Evolutionary conservation across 441 rosid species (phyloP).

Genomic region (Euphorbia corollata): DNA sequence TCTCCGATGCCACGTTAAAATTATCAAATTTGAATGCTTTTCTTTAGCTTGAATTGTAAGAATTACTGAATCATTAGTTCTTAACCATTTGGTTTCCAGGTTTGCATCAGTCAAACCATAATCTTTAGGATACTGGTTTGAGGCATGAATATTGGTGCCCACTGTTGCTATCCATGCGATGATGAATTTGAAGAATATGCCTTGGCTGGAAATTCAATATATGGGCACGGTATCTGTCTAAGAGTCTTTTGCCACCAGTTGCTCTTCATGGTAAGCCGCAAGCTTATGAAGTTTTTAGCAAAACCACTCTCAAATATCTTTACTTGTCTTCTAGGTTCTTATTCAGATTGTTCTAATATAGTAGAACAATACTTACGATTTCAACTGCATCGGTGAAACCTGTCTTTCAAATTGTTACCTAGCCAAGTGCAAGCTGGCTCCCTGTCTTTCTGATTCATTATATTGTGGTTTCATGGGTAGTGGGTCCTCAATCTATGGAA

Average conservation of each 20-base stretch:
- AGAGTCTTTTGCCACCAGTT: constrained; percentile 47
- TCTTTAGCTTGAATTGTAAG: not conserved
- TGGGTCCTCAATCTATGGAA: not conserved
- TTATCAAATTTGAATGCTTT: not conserved
- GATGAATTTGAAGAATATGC: constrained; percentile 47
- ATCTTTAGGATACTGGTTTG: constrained; percentile 10
- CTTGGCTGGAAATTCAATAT: constrained; percentile 36
- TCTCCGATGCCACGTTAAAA: not conserved
- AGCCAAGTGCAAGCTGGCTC: not conserved
- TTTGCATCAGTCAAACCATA: constrained; percentile 10
- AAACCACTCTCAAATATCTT: not conserved
- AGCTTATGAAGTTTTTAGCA: not conserved
- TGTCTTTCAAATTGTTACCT: no score
- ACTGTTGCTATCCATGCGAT: constrained; percentile 45
- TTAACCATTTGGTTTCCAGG: constrained; percentile 10
- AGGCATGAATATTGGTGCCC: constrained; percentile 35
- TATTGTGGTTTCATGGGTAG: constrained; percentile 6
- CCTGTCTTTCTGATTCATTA: not conserved
- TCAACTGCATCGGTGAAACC: no score
- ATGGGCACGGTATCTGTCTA: constrained; percentile 43
- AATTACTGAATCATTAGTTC: not conserved
- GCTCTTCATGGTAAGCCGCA: constrained; percentile 40
- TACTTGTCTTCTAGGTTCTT: not conserved
- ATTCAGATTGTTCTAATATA: not conserved
- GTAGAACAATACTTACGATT: no score